Evolutionary conservation across 2,329 filamentous ascomycete genomes (phyloP).

Genomic region (Trichoderma oligosporum): DNA sequence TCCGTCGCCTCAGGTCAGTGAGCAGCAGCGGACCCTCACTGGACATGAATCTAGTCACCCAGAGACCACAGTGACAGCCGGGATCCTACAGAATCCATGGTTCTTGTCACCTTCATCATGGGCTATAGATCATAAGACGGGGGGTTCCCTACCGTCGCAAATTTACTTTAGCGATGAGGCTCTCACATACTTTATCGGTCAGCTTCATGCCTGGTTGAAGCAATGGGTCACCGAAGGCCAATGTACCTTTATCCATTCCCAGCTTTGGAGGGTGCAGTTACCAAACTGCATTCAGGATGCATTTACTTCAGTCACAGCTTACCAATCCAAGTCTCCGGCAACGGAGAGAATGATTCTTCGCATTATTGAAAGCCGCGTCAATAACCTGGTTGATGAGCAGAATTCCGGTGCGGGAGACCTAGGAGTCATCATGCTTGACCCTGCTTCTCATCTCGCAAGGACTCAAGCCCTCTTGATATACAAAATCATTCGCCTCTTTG

Average conservation of each 20-base stretch:
- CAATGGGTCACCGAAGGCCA: slow-evolving; percentile 3
- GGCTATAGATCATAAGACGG: background rate
- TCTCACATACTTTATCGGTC: slow-evolving; percentile 7
- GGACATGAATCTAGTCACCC: background rate
- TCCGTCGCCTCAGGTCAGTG: background rate
- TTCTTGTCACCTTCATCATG: background rate
- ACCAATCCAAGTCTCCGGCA: slow-evolving; percentile 6
- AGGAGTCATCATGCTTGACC: slow-evolving; percentile 8
- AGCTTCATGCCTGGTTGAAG: slow-evolving; percentile 5
- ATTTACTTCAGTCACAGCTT: background rate
- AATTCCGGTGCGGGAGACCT: background rate
- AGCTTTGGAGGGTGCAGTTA: slow-evolving; percentile 7
- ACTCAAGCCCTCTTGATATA: slow-evolving; percentile 7
- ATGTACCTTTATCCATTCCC: slow-evolving; percentile 8
- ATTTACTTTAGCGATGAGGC: slow-evolving; percentile 11
- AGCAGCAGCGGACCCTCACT: background rate
- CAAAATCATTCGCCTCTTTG: slow-evolving; percentile 13
- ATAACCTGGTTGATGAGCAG: background rate
- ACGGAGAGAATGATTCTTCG: slow-evolving; percentile 4
- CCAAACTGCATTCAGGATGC: slow-evolving; percentile 2
- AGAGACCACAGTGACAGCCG: background rate
- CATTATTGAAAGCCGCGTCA: slow-evolving; percentile 9
- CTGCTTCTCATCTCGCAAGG: slow-evolving; percentile 8
- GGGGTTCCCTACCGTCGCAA: slow-evolving; percentile 1
- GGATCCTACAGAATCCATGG: slow-evolving; percentile 1